Base-by-base conservation (phyloP, 2,329 filamentous ascomycete genomes). In the Alternaria triticimaculans region DNA sequence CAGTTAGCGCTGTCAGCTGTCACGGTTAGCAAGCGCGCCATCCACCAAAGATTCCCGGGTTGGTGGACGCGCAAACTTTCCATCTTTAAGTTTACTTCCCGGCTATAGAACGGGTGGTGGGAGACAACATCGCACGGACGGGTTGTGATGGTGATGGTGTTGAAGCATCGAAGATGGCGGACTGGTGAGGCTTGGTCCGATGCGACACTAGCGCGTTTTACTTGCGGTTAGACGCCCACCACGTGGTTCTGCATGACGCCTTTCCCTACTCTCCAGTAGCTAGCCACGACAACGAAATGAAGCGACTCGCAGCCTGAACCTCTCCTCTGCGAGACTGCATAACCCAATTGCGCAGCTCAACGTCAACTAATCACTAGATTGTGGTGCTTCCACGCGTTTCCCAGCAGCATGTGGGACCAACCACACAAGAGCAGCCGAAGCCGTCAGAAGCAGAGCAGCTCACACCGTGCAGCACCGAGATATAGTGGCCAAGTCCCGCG, bases 191-290 rank as follows among this genome's bases (percentile, higher is more conserved):
- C 11, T 20, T 25, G 48, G 28, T 25, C 43, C 43, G 10, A 53
- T 56, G 25, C 48, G 30, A 18, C 50, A 49, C 49, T 49, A 51
- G 44, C 37, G 44, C 45, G 15, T 12, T 49, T 45, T 50, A 49
- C 15, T 53, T 62, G 33, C 18, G 58, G 63, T 33, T 66, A 62
- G 63, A 45, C 14, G n/a, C 57, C 48, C 37, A 63, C 59, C 56
- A 66, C 64, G 64, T 68, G 60, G 50, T 58, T 62, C 41, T 62
- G 59, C 59, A 58, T 57, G 45, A 30, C 46, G 28, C 37, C 37
- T 41, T 48, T 44, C 41, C 60, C 26, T 46, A 45, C 54, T 33
- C 45, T 56, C 28, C 49, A 28, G 30, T n/a, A 28, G 30, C 43
- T 51, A 48, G 46, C 20, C 44, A 59, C 60, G 37, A 58, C 60